Base-by-base conservation (phyloP, 495 filamentous ascomycete species). In the Penicillium turbatum region DNA sequence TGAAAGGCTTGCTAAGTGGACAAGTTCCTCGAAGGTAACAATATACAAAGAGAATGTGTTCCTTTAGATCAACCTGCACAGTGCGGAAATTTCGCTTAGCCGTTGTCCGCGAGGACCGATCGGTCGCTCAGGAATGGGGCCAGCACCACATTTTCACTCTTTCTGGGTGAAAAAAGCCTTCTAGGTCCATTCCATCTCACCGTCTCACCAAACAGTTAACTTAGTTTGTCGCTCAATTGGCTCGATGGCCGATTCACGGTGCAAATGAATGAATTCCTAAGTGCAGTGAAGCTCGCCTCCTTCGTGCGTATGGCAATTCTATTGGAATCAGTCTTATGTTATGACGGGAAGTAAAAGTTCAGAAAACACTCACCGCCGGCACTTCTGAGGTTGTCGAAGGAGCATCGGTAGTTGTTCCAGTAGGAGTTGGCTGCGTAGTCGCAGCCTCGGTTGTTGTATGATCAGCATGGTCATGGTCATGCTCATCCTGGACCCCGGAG, bases 261-360 rank as follows among this genome's bases (percentile, higher is more conserved):
- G 11, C 12, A 12, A n/a, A 5, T 5, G 3, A 4, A 29, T 29
- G 13, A 27, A 11, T 3, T 0, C 4, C 15, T 41, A 69, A 27
- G 48, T 64, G 53, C 66, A 69, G 51, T 69, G 66, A 41, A 70
- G 41, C 48, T 60, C 62, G n/a, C 66, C 66, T 52, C 64, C 67
- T 1, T 62, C 67, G 7, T 70, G 67, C 1, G 62, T 64, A 40
- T 70, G 67, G 16, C 67, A 70, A 40, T 64, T 67, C 67, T 70
- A 53, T 31, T 16, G 1, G 13, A n/a, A 27, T 57, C 21, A 64
- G 53, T 44, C 34, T 34, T 6, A 2, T 13, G 13, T 41, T 15
- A 41, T 3, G 11, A 15, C 12, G 11, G 0, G 4, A 9, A 43
- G 31, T 38, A 21, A 7, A 21, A 36, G 5, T 1, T 15, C 26